These are phyloP conservation scores for Turritis glabra DNA, from an alignment of 345 rosid genomes.

Conservation along the genomic window DNA sequence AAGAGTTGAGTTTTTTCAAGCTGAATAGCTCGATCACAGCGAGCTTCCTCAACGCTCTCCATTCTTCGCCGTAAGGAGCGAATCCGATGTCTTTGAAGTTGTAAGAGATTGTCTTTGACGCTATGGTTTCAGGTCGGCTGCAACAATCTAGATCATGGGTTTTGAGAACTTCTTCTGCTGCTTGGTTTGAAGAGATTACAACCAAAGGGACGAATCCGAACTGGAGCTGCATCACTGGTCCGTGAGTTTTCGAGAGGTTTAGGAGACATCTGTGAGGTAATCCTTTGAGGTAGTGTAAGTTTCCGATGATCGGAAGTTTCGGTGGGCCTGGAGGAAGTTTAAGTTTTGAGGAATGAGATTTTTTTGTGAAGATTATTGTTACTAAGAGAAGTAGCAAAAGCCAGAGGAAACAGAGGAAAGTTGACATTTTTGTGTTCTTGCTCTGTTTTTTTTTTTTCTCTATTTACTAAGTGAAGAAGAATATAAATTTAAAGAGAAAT, in stretches of 20 bases:
- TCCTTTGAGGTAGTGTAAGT: conserved; percentile 35
- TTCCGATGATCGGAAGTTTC: conserved; percentile 41
- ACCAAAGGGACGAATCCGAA: conserved; percentile 31
- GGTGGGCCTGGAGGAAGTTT: conserved; percentile 37
- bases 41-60: conserved; percentile 47
- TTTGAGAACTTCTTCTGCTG: conserved; percentile 41
- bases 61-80: conserved; percentile 44
- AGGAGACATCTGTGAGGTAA: conserved; percentile 30
- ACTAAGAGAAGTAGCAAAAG: conserved; percentile 26
- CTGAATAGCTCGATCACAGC: conserved; percentile 36
- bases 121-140: conserved; percentile 39
- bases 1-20: conserved; percentile 35
- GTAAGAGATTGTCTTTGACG: conserved; percentile 41
- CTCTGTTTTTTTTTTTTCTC: background rate
- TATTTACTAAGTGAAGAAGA: background rate
- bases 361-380: conserved; percentile 10
- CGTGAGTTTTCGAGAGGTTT: conserved; percentile 23
- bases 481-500: conserved; percentile 2
- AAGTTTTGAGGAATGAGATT: conserved; percentile 8
- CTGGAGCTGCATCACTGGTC: conserved; percentile 37
- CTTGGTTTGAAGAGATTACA: conserved; percentile 34
- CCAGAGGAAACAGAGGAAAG: conserved; percentile 19
- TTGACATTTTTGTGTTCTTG: conserved; percentile 22
- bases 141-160: conserved; percentile 46
- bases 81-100: conserved; percentile 47